phyloP scores from a whole-genome alignment of 345 rosid species.

The Isatis tinctoria region DNA sequence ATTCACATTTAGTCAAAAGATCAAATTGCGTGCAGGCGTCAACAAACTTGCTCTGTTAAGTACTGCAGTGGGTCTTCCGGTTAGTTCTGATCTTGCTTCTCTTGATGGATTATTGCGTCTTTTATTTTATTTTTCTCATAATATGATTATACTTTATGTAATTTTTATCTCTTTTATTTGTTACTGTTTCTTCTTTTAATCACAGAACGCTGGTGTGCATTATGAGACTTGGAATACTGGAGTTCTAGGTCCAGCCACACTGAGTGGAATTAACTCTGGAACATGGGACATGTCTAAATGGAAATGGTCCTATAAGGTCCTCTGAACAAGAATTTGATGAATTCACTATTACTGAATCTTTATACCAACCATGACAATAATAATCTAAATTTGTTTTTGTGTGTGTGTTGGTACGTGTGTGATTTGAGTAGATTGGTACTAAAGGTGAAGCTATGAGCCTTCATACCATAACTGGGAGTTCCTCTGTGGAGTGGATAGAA shows the following conservation, averaged over 20 bases:
- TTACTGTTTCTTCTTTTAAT: neutral
- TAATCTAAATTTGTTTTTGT: neutral
- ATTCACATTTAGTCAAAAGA: constrained; percentile 56
- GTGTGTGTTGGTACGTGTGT: neutral
- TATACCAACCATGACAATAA: neutral
- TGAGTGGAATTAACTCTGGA: constrained; percentile 65
- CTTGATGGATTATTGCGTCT: neutral
- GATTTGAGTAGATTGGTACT: constrained; percentile 55
- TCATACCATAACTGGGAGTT: constrained; percentile 40
- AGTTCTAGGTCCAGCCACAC: constrained; percentile 59
- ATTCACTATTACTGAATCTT: neutral
- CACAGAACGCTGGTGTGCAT: constrained; percentile 65
- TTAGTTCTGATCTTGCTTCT: constrained; percentile 30
- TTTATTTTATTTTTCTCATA: neutral
- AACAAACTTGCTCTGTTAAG: constrained; percentile 78
- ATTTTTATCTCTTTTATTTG: neutral
- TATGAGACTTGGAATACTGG: constrained; percentile 74
- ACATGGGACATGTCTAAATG: constrained; percentile 63
- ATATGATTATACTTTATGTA: neutral
- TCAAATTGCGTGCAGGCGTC: constrained; percentile 59
- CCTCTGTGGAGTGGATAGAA: constrained; percentile 52
- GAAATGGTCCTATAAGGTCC: constrained; percentile 85
- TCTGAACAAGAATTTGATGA: constrained; percentile 1
- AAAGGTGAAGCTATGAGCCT: constrained; percentile 66
- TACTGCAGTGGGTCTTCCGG: constrained; percentile 82